A percentile compares a stretch with the other conserved stretches of the same genome.
Conservation (phyloP, 2,329 filamentous ascomycete species). For the Cordyceps militaris region DNA sequence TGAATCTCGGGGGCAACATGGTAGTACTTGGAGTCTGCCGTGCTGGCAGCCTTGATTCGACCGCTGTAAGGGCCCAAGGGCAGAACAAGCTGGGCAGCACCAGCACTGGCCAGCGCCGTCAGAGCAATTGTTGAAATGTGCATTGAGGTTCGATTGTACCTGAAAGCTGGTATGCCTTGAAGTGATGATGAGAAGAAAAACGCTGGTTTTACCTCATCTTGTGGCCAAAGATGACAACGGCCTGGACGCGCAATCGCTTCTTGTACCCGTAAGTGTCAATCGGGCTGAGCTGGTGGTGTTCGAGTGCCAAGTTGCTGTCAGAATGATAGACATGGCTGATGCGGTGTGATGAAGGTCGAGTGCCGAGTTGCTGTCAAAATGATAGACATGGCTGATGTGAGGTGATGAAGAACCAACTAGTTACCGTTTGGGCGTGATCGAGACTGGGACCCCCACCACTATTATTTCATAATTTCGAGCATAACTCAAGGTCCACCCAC, state of each 20-base stretch:
- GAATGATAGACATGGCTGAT: no score
- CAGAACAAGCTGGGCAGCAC: not conserved
- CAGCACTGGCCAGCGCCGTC: not conserved
- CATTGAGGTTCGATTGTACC: not conserved
- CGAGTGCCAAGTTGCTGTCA: not conserved
- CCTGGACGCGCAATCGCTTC: slow-evolving; percentile 1
- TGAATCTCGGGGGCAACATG: not conserved
- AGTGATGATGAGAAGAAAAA: not conserved
- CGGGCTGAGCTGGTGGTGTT: no score
- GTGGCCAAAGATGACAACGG: not conserved
- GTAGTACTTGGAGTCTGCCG: not conserved
- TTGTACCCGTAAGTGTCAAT: not conserved
- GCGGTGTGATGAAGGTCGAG: not conserved
- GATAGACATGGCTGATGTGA: no score
- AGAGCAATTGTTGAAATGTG: not conserved
- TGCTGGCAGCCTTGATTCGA: not conserved
- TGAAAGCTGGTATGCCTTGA: not conserved
- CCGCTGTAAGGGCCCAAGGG: not conserved
- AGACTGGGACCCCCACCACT: no score
- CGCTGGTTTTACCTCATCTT: no score
- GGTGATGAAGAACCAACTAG: no score
- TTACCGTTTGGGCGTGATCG: no score
- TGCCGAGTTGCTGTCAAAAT: no score
- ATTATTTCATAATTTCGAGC: no score
- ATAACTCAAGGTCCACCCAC: no score